Percentiles rank a stretch among this genome's conserved stretches.
These are phyloP conservation scores for Lasiodiplodia hormozganensis DNA, from an alignment of 2,329 filamentous ascomycete species.

Conservation along the genomic window DNA sequence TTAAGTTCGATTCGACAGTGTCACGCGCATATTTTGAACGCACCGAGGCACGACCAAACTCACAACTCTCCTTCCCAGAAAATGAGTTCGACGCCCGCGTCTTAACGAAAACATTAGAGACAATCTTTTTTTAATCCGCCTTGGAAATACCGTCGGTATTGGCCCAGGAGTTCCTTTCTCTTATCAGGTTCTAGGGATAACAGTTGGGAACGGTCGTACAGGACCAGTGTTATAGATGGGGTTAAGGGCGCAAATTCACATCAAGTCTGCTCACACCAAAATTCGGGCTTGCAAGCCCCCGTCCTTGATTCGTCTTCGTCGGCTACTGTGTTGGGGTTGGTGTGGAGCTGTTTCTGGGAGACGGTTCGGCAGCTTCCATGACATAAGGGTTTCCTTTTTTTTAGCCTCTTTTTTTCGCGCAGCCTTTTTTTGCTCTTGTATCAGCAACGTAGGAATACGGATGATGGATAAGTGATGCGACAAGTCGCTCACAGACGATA, in stretches of 20 bases:
- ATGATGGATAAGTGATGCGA: slow-evolving; percentile 23
- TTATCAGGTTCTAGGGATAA: slow-evolving; percentile 25
- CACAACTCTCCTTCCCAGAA: slow-evolving; percentile 6
- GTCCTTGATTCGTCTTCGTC: background rate
- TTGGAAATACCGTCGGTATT: slow-evolving; percentile 23
- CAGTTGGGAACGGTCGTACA: slow-evolving; percentile 19
- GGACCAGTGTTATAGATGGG: slow-evolving; percentile 23
- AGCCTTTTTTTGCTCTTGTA: slow-evolving; percentile 14
- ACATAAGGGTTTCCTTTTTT: background rate
- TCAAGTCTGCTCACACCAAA: slow-evolving; percentile 23
- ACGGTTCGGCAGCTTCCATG: slow-evolving; percentile 11
- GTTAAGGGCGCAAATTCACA: slow-evolving; percentile 24
- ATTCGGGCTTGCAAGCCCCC: background rate
- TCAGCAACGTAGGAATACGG: slow-evolving; percentile 24
- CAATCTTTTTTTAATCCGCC: slow-evolving; percentile 20
- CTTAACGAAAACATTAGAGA: slow-evolving; percentile 26
- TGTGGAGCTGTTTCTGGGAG: slow-evolving; percentile 19
- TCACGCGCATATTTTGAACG: background rate
- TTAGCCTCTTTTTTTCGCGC: slow-evolving; percentile 1
- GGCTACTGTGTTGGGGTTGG: slow-evolving; percentile 1
- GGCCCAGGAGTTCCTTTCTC: slow-evolving; percentile 17
- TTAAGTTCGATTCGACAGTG: slow-evolving; percentile 16
- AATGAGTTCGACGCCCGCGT: slow-evolving; percentile 23
- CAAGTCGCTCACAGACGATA: slow-evolving; percentile 11
- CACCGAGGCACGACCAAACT: slow-evolving; percentile 1